Conservation (phyloP, 176 grass and related monocot species). For the Triticum turgidum region DNA sequence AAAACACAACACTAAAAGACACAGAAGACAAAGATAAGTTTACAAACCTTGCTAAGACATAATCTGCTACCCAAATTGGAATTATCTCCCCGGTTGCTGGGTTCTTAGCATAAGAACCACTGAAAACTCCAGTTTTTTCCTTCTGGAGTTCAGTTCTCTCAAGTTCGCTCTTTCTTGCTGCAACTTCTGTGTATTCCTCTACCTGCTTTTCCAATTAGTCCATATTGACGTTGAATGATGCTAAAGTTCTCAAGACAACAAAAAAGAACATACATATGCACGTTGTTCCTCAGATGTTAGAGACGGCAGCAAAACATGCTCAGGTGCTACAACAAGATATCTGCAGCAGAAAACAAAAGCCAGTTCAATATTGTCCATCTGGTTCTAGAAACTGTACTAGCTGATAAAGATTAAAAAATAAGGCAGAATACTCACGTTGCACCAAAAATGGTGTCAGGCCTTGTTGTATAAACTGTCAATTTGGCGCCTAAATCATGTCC, state of each 20-base stretch:
- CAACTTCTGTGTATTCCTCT: constrained; percentile 69
- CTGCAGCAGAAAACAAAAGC: constrained; percentile 45
- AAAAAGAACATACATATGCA: constrained; percentile 47
- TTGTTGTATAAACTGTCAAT: constrained; percentile 85
- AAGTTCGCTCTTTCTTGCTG: constrained; percentile 87
- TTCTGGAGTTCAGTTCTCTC: constrained; percentile 99
- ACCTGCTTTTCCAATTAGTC: constrained; percentile 58
- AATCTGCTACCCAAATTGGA: constrained; percentile 98
- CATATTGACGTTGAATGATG: constrained; percentile 6
- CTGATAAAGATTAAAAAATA: not conserved
- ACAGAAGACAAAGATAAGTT: constrained; percentile 17
- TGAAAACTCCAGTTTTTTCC: constrained; percentile 95
- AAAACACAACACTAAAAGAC: not conserved
- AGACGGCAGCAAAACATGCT: constrained; percentile 64
- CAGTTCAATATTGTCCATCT: constrained; percentile 12
- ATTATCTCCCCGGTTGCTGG: constrained; percentile 81
- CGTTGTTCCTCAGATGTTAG: constrained; percentile 71
- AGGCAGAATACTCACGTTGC: constrained; percentile 63
- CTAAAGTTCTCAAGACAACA: constrained; percentile 33
- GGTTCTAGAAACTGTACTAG: not conserved
- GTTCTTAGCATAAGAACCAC: constrained; percentile 94
- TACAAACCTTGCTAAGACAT: constrained; percentile 94
- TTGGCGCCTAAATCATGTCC: constrained; percentile 44
- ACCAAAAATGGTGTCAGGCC: constrained; percentile 94
- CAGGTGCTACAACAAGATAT: constrained; percentile 90